Evolutionary conservation across 352 stramenopile genomes (phyloP).

Genomic region (Globisporangium nunn): DNA sequence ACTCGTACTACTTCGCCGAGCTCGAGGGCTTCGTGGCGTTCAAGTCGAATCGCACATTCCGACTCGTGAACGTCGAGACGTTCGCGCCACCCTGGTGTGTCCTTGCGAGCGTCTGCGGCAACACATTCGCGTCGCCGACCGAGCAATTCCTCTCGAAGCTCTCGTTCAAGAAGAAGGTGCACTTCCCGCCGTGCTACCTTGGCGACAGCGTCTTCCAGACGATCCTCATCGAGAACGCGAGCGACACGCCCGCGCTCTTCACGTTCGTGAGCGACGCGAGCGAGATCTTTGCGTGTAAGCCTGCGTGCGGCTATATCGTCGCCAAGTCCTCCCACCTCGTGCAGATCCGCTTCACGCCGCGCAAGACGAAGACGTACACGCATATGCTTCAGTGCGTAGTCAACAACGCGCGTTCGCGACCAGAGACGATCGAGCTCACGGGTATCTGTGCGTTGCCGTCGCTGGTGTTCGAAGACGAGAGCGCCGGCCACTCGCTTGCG

Average conservation of each 20-base stretch:
- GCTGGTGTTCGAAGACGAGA: slow-evolving; percentile 36
- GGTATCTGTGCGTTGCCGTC: slow-evolving; percentile 50
- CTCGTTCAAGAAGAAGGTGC: slow-evolving; percentile 42
- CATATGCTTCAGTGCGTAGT: slow-evolving; percentile 62
- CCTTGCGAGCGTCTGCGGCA: slow-evolving; percentile 60
- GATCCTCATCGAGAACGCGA: slow-evolving; percentile 78
- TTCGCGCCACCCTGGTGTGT: slow-evolving; percentile 90
- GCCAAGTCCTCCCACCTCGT: slow-evolving; percentile 80
- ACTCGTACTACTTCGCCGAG: slow-evolving; percentile 89
- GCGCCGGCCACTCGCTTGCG: slow-evolving; percentile 5
- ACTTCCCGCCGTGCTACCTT: slow-evolving; percentile 85
- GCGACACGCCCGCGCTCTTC: slow-evolving; percentile 88
- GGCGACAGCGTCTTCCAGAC: slow-evolving; percentile 89
- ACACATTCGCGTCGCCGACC: slow-evolving; percentile 78
- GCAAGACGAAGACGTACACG: slow-evolving; percentile 32
- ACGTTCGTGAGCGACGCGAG: slow-evolving; percentile 56
- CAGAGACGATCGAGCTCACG: slow-evolving; percentile 47
- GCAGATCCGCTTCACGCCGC: slow-evolving; percentile 67
- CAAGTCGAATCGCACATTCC: slow-evolving; percentile 92
- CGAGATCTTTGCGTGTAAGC: slow-evolving; percentile 68
- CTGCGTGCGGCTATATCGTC: slow-evolving; percentile 52
- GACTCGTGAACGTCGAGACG: slow-evolving; percentile 89
- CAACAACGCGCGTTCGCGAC: slow-evolving; percentile 49
- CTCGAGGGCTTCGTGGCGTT: slow-evolving; percentile 87
- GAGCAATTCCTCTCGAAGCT: slow-evolving; percentile 89